Percentiles rank a stretch among this genome's conserved stretches.
Evolutionary conservation across 2,329 filamentous ascomycete species (phyloP).

Genomic region (Botrytis deweyae): DNA sequence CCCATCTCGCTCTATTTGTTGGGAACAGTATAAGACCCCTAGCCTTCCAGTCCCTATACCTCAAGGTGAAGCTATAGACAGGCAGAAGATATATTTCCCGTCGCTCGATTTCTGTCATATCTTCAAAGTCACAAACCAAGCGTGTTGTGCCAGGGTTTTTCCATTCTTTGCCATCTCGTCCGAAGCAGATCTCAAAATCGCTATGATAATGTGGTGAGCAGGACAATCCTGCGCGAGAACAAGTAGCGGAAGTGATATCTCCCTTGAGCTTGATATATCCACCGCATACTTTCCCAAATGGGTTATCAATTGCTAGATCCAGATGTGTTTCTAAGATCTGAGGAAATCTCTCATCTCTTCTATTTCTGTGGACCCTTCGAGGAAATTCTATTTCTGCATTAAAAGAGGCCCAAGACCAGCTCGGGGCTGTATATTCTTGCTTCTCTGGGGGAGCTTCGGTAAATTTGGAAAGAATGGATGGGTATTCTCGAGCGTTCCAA

Average conservation of each 20-base stretch:
- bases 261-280: background rate
- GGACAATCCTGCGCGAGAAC: too few relatives aligned
- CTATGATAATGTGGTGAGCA: too few relatives aligned
- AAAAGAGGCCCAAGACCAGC: background rate
- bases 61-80: too few relatives aligned
- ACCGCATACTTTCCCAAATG: background rate
- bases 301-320: background rate
- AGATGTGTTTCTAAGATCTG: background rate
- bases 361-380: rapidly evolving
- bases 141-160: too few relatives aligned
- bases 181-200: background rate
- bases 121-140: background rate
- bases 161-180: background rate
- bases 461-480: background rate
- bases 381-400: background rate
- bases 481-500: rapidly evolving
- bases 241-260: too few relatives aligned
- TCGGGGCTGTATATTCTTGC: background rate
- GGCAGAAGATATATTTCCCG: background rate
- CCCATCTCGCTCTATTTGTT: background rate
- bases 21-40: background rate
- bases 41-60: rapidly evolving
- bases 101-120: background rate
- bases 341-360: rapidly evolving
- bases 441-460: rapidly evolving